Conservation (phyloP, 805 yeast genomes). For the Ogataea pilisensis region DNA sequence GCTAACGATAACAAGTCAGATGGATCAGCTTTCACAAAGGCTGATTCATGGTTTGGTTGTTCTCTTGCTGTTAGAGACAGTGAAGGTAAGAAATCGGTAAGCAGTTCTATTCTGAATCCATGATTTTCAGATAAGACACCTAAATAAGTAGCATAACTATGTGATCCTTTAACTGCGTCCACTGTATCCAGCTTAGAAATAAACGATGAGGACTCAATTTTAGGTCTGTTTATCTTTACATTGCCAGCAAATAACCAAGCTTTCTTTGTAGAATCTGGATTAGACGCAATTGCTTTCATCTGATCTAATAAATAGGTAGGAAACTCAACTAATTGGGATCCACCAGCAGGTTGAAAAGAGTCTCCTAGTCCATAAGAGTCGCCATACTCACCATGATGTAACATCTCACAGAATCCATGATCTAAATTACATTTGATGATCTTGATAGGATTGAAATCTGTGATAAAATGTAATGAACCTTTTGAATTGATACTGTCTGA, state of each 20-base stretch:
- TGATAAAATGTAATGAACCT: not conserved
- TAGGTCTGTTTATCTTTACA: not conserved
- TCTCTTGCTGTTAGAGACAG: no score
- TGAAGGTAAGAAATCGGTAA: not conserved
- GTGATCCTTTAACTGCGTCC: no score
- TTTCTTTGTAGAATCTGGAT: not conserved
- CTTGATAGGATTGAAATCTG: not conserved
- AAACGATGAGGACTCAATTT: no score
- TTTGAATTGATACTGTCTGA: not conserved
- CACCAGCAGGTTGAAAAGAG: not conserved
- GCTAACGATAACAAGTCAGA: no score
- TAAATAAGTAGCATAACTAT: no score
- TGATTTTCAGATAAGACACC: not conserved
- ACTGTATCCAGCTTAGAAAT: no score
- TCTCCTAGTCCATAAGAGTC: not conserved
- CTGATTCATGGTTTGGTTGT: no score
- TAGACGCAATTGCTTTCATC: not conserved
- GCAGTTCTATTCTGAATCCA: not conserved
- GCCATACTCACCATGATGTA: not conserved
- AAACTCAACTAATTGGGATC: not conserved
- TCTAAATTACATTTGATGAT: not conserved
- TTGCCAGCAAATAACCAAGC: not conserved
- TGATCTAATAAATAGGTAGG: not conserved
- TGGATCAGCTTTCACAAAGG: no score
- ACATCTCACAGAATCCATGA: slow-evolving; percentile 1